Evolutionary conservation across 2,329 filamentous ascomycete species (phyloP).

Genomic region (Davidsoniella neocaledoniae): DNA sequence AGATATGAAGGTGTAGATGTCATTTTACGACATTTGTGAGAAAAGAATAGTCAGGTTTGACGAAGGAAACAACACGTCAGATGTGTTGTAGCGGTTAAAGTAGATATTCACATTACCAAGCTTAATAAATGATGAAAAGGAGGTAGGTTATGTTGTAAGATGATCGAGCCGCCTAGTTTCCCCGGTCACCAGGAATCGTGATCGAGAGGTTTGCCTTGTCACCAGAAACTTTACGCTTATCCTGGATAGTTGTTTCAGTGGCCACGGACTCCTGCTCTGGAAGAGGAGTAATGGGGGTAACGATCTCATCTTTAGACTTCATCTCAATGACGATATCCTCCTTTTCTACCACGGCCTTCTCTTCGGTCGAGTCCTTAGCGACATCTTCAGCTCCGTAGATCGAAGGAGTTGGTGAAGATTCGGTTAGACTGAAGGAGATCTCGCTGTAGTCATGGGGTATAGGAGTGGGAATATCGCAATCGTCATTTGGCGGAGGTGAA

Average conservation of each 20-base stretch:
- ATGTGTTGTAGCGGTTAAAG: no score
- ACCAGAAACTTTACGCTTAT: background rate
- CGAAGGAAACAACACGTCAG: no score
- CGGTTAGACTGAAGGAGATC: constrained; percentile 9
- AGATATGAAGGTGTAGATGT: background rate
- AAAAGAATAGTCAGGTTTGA: no score
- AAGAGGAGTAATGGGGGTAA: background rate
- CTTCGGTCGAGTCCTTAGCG: background rate
- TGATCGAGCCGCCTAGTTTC: background rate
- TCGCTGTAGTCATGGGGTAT: constrained; percentile 10
- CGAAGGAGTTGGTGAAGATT: constrained; percentile 3
- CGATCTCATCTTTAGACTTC: background rate
- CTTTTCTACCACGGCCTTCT: background rate
- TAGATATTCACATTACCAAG: no score
- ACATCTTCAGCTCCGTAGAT: background rate
- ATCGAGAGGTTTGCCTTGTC: background rate
- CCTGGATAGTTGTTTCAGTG: background rate
- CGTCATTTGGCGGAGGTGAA: background rate
- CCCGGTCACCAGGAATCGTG: background rate
- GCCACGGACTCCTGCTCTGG: background rate
- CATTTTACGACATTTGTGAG: no score
- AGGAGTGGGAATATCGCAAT: constrained; percentile 3
- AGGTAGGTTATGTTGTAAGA: background rate
- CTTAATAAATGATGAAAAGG: no score
- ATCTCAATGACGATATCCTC: background rate